Conservation (phyloP, 2,329 filamentous ascomycete genomes). For the Diaporthe longicolla region DNA sequence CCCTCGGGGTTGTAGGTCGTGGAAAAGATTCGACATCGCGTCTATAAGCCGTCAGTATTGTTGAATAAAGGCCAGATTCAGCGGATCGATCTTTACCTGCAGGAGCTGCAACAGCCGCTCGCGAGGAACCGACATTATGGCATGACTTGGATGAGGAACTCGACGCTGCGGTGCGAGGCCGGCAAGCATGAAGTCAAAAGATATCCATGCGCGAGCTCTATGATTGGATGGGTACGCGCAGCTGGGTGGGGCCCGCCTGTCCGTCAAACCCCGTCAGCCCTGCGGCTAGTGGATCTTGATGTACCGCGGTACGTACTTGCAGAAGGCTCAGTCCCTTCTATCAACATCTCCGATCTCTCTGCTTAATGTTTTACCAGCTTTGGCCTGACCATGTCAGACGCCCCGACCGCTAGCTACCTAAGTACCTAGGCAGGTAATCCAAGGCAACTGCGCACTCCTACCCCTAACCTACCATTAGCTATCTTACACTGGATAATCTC, state of each 20-base stretch:
- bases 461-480: too few relatives aligned
- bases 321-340: slow-evolving; percentile 7
- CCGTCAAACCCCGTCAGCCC: slow-evolving; percentile 32
- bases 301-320: slow-evolving; percentile 2
- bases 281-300: not conserved
- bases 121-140: slow-evolving; percentile 74
- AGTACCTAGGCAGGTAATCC: not conserved
- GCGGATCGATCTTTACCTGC: slow-evolving; percentile 70
- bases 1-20: slow-evolving; percentile 90
- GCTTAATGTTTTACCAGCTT: not conserved
- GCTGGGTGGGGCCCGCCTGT: slow-evolving; percentile 38
- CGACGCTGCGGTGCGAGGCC: slow-evolving; percentile 19
- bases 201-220: slow-evolving; percentile 22
- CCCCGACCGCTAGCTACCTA: too few relatives aligned
- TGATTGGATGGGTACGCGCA: slow-evolving; percentile 45
- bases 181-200: slow-evolving; percentile 40
- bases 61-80: slow-evolving; percentile 12
- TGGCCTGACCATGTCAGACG: not conserved
- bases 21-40: slow-evolving; percentile 92
- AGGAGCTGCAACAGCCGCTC: slow-evolving; percentile 78
- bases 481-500: too few relatives aligned
- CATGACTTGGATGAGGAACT: slow-evolving; percentile 46
- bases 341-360: not conserved
- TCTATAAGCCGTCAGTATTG: slow-evolving; percentile 62
- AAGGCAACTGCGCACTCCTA: not conserved